Base-by-base conservation (phyloP, 768 basidiomycete genomes). In the Pilatotrama ljubarskyi region DNA sequence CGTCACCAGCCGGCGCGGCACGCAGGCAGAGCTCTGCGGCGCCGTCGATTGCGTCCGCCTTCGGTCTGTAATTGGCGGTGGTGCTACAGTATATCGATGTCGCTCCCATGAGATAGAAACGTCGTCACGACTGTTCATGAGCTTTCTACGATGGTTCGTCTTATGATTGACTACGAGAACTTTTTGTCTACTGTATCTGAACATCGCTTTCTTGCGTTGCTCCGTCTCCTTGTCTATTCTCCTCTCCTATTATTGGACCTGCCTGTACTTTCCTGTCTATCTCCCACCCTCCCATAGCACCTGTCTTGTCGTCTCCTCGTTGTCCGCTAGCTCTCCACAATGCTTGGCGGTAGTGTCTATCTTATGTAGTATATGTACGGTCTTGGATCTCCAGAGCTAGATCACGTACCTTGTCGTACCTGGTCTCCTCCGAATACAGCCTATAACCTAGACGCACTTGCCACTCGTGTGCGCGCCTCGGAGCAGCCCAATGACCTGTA, bases 31-130 rank as follows among this genome's bases (percentile, higher is more conserved):
- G 49, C 3, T 67, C 66, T n/a, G 63, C 61, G 2, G 64, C 68
- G 17, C 67, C 67, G 0, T 70, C 69, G 5, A 68, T 68, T 35
- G 65, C 58, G 13, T 69, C 69, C 20, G 64, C 60, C n/a, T 64
- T 70, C 25, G 69, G 66, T 8, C 52, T 70, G 22, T 70, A 51
- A 62, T 14, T 4, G 7, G 17, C 25, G 13, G 5, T 40, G 18
- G 3, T 20, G 18, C 32, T 37, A 7, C 8, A 17, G 35, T 36
- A 10, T 9, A n/a, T 18, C n/a, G n/a, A n/a, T n/a, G n/a, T n/a
- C n/a, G n/a, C 22, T 13, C 44, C 2, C 1, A 2, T 11, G 37
- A 22, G 35, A 15, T 11, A 22, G 35, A 7, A 15, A 18, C 14
- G 26, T 32, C 26, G n/a, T 32, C 18, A 48, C 15, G 46, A 48